Evolutionary conservation across 371 early-diverging fungal genomes (phyloP), one percentile per base, ranked within the genome.

Genomic region (Rhizopus sp.): DNA sequence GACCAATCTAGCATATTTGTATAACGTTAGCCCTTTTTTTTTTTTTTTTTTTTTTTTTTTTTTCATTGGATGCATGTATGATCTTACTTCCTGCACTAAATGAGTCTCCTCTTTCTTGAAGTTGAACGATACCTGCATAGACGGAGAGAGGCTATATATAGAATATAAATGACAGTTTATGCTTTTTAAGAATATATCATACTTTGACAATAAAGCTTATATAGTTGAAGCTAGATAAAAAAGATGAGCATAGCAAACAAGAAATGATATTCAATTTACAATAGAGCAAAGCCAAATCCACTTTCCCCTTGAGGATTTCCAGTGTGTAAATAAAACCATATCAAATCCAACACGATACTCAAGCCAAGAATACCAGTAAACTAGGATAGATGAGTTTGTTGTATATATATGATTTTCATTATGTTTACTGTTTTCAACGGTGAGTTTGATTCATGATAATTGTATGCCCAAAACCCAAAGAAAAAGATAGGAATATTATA

Each of bases 401-500:
- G 42, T 17, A 29, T 31, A 40, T 30, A 31, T 8, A 10, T 15
- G n/a, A n/a, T 29, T 0, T 41, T 10, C 15, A 29, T 45, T 9
- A 3, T 10, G 1, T 55, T 34, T 73, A 77, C 80, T 13, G 75
- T 80, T 59, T 77, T 80, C 17, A 80, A 55, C 13, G 80, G 80
- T 31, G 73, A 55, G 40, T 64, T 80, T 1, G 80, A 77, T 6
- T 80, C 80, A 35, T 71, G 75, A 57, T 71, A 67, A 32, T 80
- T 72, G 41, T 68, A 77, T 8, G 80, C 77, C 80, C 80, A 80
- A 48, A 70, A 73, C 13, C 77, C 80, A 48, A 80, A 80, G 45
- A 80, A 75, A 52, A 73, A 80, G 41, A 80, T 73, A 17, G 80
- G 77, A 31, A 77, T 63, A 48, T 80, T 80, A 53, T 80, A 80